Base-by-base conservation (phyloP, 345 rosid genomes). In the Syzygium jambos region DNA sequence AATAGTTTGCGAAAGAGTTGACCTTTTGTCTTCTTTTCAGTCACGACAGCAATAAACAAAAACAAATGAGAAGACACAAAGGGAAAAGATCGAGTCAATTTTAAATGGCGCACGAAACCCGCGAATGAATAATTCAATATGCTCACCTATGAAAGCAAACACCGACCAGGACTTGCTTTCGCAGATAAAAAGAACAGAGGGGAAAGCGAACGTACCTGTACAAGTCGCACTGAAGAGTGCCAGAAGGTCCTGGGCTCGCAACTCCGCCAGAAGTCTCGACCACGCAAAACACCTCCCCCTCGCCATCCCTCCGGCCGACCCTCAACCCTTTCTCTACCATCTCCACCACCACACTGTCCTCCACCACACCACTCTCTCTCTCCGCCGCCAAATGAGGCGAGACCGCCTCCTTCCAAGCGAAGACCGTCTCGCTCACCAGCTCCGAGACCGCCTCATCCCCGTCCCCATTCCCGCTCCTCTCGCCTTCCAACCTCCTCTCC, bases 211-310 rank as follows among this genome's bases (percentile, higher is more conserved):
- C 87, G 52, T 90, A 94, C 99, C 99, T 90, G 85, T 96, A 98
- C 80, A 98, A 93, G 77, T 98, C 98, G 51, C 99, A 98, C 85
- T 96, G 99, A 88, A 95, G 97, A 86, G 99, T 90, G 30, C 99
- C 98, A 0, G 99, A 94, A 6, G 99, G 98, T 6, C 93, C 98
- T 1, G 99, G 99, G 84, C 98, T 96, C 1, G 99, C 99, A 77
- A 98, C 97, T 27, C 99, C 99, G 5, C 99, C 99, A 21, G 99
- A 97, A 80, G 99, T 95, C 91, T 98, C 99, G 59, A 98, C 93
- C 68, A 98, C 90, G 88, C 96, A 95, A 13, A 97, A 89, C 84
- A 87, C 87, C 59, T 91, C 90, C 86, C 55, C 91, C n/a, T 51
- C 56, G 84, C 85, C 65, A 91, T 88, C 89, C 25, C 90, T 93